Evolutionary conservation across 805 yeast genomes (phyloP).

Genomic region (Starmerella vitae): DNA sequence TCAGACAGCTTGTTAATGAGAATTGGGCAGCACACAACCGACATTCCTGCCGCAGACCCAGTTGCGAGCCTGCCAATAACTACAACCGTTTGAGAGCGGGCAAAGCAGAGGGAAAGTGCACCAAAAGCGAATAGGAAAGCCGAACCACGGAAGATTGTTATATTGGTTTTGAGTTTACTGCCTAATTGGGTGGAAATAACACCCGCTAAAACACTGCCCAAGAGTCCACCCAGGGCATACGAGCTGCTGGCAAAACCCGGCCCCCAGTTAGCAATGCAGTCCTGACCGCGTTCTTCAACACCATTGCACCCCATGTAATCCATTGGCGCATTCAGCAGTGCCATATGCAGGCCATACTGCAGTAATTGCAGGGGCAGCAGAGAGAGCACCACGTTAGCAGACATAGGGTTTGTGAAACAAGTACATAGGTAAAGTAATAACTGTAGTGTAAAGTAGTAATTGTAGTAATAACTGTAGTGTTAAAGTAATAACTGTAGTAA

Average conservation of each 20-base stretch:
- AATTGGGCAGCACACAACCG: constrained; percentile 74
- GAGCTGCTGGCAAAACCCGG: constrained; percentile 66
- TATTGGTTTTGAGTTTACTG: background rate
- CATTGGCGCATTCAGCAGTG: constrained; percentile 87
- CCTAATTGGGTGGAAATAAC: constrained; percentile 23
- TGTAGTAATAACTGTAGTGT: too few relatives aligned
- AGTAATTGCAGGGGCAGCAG: constrained; percentile 38
- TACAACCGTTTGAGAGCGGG: constrained; percentile 34
- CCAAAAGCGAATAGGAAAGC: background rate
- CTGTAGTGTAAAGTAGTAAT: too few relatives aligned
- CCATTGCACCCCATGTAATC: constrained; percentile 45
- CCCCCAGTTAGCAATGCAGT: constrained; percentile 47
- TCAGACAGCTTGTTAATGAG: constrained; percentile 75
- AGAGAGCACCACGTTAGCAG: too few relatives aligned
- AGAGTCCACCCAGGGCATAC: constrained; percentile 71
- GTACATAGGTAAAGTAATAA: too few relatives aligned
- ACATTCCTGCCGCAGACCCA: constrained; percentile 80
- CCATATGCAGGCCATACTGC: constrained; percentile 90
- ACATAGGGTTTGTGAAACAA: too few relatives aligned
- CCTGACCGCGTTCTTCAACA: constrained; percentile 16
- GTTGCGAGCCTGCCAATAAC: constrained; percentile 59
- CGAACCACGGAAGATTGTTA: background rate
- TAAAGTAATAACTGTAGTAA: too few relatives aligned
- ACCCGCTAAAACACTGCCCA: constrained; percentile 62
- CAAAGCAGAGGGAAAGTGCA: constrained; percentile 36